Conservation (phyloP, 83 land plant species). For the Isoetes engelmannii region DNA sequence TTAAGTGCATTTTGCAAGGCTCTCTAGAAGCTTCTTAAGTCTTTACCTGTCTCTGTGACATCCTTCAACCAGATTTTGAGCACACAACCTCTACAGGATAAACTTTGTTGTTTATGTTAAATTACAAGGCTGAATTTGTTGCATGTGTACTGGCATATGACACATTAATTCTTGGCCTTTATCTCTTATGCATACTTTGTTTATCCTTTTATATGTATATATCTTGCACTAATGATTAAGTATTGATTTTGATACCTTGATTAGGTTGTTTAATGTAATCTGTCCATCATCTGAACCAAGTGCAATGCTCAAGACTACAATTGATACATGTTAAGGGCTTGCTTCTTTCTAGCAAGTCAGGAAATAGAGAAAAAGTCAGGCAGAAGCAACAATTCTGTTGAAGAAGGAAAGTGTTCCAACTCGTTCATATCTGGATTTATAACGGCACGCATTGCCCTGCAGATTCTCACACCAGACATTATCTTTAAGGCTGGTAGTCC, state of each 20-base stretch:
- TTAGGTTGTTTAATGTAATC: slow-evolving; percentile 86
- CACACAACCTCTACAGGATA: slow-evolving; percentile 28
- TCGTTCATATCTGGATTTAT: slow-evolving; percentile 51
- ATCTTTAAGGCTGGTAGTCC: slow-evolving; percentile 61
- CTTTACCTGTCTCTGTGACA: slow-evolving; percentile 17
- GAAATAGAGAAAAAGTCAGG: slow-evolving; percentile 49
- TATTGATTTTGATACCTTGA: no score
- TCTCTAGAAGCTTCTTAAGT: slow-evolving; percentile 26
- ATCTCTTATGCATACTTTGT: no score
- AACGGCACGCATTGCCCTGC: slow-evolving; percentile 68
- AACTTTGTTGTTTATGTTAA: not conserved
- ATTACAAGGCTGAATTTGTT: no score
- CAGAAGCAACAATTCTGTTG: slow-evolving; percentile 44
- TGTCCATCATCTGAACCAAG: slow-evolving; percentile 81
- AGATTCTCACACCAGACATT: slow-evolving; percentile 71
- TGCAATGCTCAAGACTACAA: slow-evolving; percentile 60
- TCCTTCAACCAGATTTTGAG: slow-evolving; percentile 24
- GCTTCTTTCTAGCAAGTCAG: slow-evolving; percentile 43
- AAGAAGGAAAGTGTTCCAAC: slow-evolving; percentile 39
- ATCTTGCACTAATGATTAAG: no score
- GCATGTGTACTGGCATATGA: no score
- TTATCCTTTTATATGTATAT: no score
- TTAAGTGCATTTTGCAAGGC: slow-evolving; percentile 27
- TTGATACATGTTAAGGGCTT: slow-evolving; percentile 64
- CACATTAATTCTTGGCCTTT: no score